Evolutionary conservation across 2,329 filamentous ascomycete genomes (phyloP), one percentile per base, ranked within the genome.

Genomic region (Aspergillus ibericus): DNA sequence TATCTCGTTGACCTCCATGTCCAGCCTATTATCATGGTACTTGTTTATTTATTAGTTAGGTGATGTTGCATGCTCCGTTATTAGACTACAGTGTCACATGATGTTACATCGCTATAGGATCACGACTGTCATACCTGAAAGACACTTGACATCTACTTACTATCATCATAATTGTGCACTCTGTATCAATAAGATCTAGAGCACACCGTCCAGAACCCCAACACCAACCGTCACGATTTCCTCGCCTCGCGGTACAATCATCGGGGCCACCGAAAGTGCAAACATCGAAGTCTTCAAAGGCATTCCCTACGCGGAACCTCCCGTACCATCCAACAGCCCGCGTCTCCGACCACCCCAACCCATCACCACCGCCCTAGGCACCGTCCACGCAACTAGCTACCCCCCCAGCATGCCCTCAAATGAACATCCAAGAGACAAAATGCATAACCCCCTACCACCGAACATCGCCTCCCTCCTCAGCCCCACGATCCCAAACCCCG

Each of bases 291-390:
- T 29, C 8, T 51, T 51, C 48, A 51, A 51, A 5, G 58, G 53
- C 2, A 59, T 59, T 42, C 48, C 29, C 2, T 59, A 53, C 36
- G 53, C 48, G 12, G 48, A 59, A 34, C 18, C 48, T 18, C 53
- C 58, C 1, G 53, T 22, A 15, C 53, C 58, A 1, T 46, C 16
- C 18, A 40, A 20, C 3, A n/a, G 20, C 6, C 34, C 57, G 40
- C 38, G 54, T 20, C 49, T 59, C 36, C 22, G 16, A 13, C 44
- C 53, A 12, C 53, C 58, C 9, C 46, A 52, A 25, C 32, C 29
- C 3, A 42, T 53, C 12, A 47, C 48, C 4, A 22, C 29, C 9
- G 18, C 34, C 10, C 25, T 16, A 12, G 44, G 16, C 5, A n/a
- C 56, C 3, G n/a, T 59, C n/a, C 34, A 59, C 22, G 53, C 38